Conservation (phyloP, 1,284 basidiomycete species). For the Inonotus obliquus region DNA sequence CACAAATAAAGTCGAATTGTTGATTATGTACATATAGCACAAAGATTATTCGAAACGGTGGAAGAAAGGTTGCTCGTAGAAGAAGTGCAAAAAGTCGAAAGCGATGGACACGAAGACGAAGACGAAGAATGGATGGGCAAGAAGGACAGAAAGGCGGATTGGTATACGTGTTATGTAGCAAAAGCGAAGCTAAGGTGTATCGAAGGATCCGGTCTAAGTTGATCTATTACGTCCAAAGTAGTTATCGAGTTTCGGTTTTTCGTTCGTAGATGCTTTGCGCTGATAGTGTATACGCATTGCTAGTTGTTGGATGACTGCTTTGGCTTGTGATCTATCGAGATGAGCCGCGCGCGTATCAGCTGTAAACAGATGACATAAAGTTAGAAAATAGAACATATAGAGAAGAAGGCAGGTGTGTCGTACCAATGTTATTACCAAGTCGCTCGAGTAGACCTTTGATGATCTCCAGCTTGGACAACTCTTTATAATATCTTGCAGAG, state of each 20-base stretch:
- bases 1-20: no score
- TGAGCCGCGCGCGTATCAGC: slow-evolving; percentile 68
- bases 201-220: background rate
- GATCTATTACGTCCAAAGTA: background rate
- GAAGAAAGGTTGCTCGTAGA: no score
- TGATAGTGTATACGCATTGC: slow-evolving; percentile 62
- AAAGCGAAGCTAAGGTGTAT: background rate
- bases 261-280: slow-evolving; percentile 24
- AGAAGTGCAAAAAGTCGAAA: no score
- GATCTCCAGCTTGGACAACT: slow-evolving; percentile 39
- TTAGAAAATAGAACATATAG: background rate
- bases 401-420: slow-evolving; percentile 22
- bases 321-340: slow-evolving; percentile 65
- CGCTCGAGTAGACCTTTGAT: slow-evolving; percentile 43
- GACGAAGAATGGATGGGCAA: no score
- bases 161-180: background rate
- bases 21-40: no score
- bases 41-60: no score
- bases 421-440: slow-evolving; percentile 61
- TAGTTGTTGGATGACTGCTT: slow-evolving; percentile 58
- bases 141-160: no score
- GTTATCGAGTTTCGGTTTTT: background rate
- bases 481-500: slow-evolving; percentile 24
- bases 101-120: no score
- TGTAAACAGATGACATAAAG: slow-evolving; percentile 25